Evolutionary conservation across 1,284 basidiomycete species (phyloP).

Genomic region (Hemileccinum hortonii): DNA sequence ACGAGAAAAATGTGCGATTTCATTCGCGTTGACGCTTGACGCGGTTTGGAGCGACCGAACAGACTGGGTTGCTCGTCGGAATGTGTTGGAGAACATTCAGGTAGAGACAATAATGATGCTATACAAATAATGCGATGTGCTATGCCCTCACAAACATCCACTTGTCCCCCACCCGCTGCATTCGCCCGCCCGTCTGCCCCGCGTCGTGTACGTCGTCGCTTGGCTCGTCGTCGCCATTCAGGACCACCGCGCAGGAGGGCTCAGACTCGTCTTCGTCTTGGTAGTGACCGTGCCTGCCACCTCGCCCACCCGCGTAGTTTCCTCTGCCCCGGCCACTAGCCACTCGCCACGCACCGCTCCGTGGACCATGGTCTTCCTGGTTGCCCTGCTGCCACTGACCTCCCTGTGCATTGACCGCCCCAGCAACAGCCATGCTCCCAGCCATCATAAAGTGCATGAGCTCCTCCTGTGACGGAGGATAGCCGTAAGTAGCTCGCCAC

Average conservation of each 20-base stretch:
- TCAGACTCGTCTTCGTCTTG: constrained; percentile 35
- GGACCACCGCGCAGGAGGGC: constrained; percentile 53
- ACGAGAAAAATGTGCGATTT: constrained; percentile 91
- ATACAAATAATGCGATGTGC: constrained; percentile 27
- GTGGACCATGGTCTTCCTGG: constrained; percentile 15
- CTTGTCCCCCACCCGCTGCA: constrained; percentile 69
- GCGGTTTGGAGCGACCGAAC: constrained; percentile 25
- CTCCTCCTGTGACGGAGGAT: constrained; percentile 65
- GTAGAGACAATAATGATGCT: constrained; percentile 16
- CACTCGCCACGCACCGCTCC: constrained; percentile 17
- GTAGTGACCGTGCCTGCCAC: constrained; percentile 35
- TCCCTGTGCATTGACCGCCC: constrained; percentile 17
- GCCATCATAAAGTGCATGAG: constrained; percentile 69
- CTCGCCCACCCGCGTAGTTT: constrained; percentile 33
- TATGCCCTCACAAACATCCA: constrained; percentile 62
- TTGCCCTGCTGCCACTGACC: constrained; percentile 25
- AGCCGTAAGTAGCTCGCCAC: constrained; percentile 67
- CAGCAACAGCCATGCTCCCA: constrained; percentile 34
- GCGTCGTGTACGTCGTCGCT: not conserved
- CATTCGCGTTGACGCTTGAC: constrained; percentile 66
- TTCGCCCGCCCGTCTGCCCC: constrained; percentile 38
- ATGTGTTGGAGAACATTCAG: constrained; percentile 21
- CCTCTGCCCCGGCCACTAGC: constrained; percentile 39
- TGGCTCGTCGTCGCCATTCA: constrained; percentile 45
- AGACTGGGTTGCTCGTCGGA: constrained; percentile 20